Evolutionary conservation across 106 monocot genomes (phyloP), one percentile per base, ranked within the genome.

Genomic region (Chionographis japonica): DNA sequence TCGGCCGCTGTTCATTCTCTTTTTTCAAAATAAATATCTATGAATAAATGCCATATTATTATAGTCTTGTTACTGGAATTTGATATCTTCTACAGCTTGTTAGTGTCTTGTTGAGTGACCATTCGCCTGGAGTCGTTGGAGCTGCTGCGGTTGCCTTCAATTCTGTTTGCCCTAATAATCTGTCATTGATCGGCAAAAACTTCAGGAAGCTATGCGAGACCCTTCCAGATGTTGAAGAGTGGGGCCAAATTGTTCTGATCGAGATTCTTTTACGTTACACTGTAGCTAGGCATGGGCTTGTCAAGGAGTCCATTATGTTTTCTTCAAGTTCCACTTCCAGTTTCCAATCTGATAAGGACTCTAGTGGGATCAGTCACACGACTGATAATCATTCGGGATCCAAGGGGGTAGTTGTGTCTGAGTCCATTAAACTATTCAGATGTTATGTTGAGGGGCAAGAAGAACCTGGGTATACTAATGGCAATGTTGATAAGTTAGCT

Each of bases 151-250:
- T 79, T 63, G 89, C 97, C 39, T 98, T 92, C 63, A 90, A 87
- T 63, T 72, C 78, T 62, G 63, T 90, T 56, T 98, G 97, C 63
- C 87, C 87, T 64, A 77, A 75, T 67, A 87, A 83, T 77, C 70
- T 92, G 36, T 61, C 70, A 35, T 70, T 98, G 12, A 79, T 98
- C 41, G 78, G 80, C 4, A 87, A 77, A 75, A 74, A 69, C 57
- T 98, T 87, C 73, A 87, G 74, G 76, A 89, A 83, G 61, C 46
- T 98, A 35, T 92, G 97, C 75, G 89, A 92, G 68, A 84, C 77
- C 27, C 84, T 98, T 52, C 97, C 92, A 57, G 97, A 98, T 68
- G 74, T 92, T 65, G 97, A 93, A 37, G 97, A 98, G 65, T 98
- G 97, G 97, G 86, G 93, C 19, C 97, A 98, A 65, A 85, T 98